These are phyloP conservation scores for Cephalotrichum gorgonifer DNA, from an alignment of 2,329 filamentous ascomycete species.

Conservation along the genomic window DNA sequence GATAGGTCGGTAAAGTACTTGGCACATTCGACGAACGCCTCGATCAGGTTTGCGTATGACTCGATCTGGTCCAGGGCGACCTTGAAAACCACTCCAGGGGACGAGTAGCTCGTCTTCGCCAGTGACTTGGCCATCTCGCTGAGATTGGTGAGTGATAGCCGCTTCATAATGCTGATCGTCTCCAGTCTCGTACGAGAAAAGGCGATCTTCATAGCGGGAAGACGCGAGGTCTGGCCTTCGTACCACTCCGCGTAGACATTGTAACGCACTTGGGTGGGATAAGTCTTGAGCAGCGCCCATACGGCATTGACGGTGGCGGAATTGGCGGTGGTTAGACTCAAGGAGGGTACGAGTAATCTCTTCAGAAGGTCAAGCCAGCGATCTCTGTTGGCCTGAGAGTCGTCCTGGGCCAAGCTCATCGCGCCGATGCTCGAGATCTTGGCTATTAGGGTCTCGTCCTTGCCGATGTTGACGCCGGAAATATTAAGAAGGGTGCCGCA, in stretches of 20 bases:
- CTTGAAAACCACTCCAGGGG: slow-evolving; percentile 83
- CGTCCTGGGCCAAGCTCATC: slow-evolving; percentile 61
- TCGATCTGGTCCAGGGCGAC: slow-evolving; percentile 86
- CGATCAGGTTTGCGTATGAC: slow-evolving; percentile 87
- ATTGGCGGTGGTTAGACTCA: slow-evolving; percentile 80
- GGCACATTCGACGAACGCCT: slow-evolving; percentile 88
- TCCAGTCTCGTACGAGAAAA: slow-evolving; percentile 70
- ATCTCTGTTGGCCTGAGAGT: slow-evolving; percentile 56
- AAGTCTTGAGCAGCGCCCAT: slow-evolving; percentile 72
- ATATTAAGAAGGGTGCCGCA: slow-evolving; percentile 77
- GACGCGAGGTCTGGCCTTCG: slow-evolving; percentile 62
- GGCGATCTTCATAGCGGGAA: slow-evolving; percentile 66
- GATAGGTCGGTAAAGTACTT: slow-evolving; percentile 88
- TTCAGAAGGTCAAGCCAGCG: slow-evolving; percentile 82
- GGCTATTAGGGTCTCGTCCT: slow-evolving; percentile 64
- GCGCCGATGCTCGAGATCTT: slow-evolving; percentile 82
- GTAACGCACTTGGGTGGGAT: slow-evolving; percentile 68
- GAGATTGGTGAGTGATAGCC: slow-evolving; percentile 79
- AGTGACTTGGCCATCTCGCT: slow-evolving; percentile 77
- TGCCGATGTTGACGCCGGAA: slow-evolving; percentile 81
- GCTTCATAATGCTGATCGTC: slow-evolving; percentile 78
- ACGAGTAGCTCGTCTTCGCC: slow-evolving; percentile 85
- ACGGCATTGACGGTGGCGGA: slow-evolving; percentile 77
- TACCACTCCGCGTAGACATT: slow-evolving; percentile 93
- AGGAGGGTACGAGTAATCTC: slow-evolving; percentile 73